Evolutionary conservation across 495 filamentous ascomycete genomes (phyloP).

Genomic region (Neurospora hispaniola): DNA sequence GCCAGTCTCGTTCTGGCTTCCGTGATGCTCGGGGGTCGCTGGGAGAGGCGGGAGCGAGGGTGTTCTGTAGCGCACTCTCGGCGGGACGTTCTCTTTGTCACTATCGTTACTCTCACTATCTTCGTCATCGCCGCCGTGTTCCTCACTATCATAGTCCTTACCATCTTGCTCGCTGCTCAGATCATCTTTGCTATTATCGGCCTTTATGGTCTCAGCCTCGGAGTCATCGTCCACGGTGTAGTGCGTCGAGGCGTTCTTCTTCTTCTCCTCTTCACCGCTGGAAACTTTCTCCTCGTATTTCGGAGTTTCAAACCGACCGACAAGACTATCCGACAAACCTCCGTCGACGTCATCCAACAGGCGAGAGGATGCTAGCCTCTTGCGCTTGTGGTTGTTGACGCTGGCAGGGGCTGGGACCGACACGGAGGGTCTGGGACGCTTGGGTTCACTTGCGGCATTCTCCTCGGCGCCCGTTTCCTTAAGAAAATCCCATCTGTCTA

Average conservation of each 20-base stretch:
- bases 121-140: background rate
- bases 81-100: background rate
- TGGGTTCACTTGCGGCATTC: no score
- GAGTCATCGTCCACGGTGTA: background rate
- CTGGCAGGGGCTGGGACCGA: accelerated
- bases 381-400: background rate
- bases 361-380: background rate
- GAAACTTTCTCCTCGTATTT: background rate
- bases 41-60: background rate
- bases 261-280: background rate
- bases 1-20: background rate
- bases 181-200: background rate
- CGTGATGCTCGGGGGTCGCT: background rate
- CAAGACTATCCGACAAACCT: background rate
- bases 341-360: background rate
- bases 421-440: background rate
- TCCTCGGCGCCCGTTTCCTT: accelerated
- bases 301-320: accelerated
- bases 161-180: background rate
- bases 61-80: background rate
- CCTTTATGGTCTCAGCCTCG: background rate
- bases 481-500: background rate
- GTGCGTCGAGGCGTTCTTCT: accelerated
- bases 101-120: background rate
- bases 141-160: background rate